Evolutionary conservation across 1,139 yeast genomes (phyloP).

Genomic region (Wickerhamomyces sp.): DNA sequence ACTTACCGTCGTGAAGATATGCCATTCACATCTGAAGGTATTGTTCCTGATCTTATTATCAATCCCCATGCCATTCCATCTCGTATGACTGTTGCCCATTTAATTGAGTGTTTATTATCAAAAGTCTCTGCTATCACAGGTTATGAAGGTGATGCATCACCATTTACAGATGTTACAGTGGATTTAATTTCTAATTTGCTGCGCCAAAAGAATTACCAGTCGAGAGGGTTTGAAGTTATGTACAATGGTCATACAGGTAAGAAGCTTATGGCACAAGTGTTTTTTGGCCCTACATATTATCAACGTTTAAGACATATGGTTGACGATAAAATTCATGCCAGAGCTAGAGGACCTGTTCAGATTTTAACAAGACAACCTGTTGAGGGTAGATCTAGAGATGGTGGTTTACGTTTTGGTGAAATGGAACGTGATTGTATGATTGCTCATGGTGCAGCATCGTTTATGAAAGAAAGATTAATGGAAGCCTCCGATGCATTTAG

Average conservation of each 20-base stretch:
- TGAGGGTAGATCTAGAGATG: constrained; percentile 99
- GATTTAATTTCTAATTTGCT: constrained; percentile 90
- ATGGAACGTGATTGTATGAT: constrained; percentile 99
- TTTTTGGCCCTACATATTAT: constrained; percentile 98
- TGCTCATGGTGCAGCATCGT: constrained; percentile 99
- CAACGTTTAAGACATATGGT: constrained; percentile 99
- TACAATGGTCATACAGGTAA: constrained; percentile 98
- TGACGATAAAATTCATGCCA: constrained; percentile 97
- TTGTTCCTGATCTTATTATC: constrained; percentile 94
- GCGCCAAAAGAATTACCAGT: constrained; percentile 94
- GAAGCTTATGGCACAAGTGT: constrained; percentile 94
- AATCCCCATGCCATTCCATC: constrained; percentile 99
- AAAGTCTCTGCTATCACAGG: constrained; percentile 95
- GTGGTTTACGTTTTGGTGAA: constrained; percentile 99
- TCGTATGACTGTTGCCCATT: constrained; percentile 99
- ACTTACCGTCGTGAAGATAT: constrained; percentile 97
- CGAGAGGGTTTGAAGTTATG: constrained; percentile 98
- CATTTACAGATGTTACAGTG: constrained; percentile 96
- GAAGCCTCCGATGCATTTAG: constrained; percentile 98
- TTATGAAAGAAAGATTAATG: constrained; percentile 95
- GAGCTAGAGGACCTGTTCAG: constrained; percentile 99
- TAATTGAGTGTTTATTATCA: constrained; percentile 93
- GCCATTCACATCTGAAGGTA: constrained; percentile 97
- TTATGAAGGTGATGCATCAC: constrained; percentile 98
- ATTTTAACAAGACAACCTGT: constrained; percentile 98